Evolutionary conservation across 768 basidiomycete genomes (phyloP), one percentile per base, ranked within the genome.

Genomic region (Multifurca ochricompacta): DNA sequence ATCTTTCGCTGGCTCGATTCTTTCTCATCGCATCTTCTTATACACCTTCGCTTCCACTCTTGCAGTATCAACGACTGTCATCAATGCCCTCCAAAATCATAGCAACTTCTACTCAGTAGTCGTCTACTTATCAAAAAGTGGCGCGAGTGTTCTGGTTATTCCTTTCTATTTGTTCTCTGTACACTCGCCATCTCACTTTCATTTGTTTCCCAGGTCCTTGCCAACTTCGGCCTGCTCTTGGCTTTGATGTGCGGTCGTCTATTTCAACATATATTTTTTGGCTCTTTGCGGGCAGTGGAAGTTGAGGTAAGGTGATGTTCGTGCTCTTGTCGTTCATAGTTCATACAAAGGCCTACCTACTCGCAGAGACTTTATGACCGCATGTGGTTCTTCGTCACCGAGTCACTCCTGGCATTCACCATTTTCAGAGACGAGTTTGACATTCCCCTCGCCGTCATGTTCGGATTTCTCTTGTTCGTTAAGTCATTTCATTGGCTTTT

Each of bases 401-500:
- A 99, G 68, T 94, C 91, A 6, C 75, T 99, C 32, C 74, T 99
- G 47, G 95, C 96, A 0, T 87, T 98, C 67, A 96, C 96, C 32
- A 98, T 98, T 61, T 99, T 99, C 71, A 80, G 93, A 55, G 91
- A 94, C 69, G 91, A 92, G 68, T 93, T 95, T 66, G 91, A 94
- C 69, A 78, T 85, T n/a, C 80, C 84, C 3, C 97, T 98, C 66
- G 86, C 86, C 41, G 72, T 93, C 61, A 91, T 95, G 85, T 98
- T 98, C 66, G 86, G 87, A n/a, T 82, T 91, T 64, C 73, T 99
- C 10, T 79, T 97, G 14, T 95, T 96, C 61, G 78, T 96, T 61
- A 98, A 97, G 67, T 93, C 91, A 42, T 98, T 98, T 70, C 96
- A 99, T 67, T 99, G 96, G 96, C 78, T 99, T 30, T 82, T 94